Conservation (phyloP, 116 monocot species). For the Posidonia oceanica region DNA sequence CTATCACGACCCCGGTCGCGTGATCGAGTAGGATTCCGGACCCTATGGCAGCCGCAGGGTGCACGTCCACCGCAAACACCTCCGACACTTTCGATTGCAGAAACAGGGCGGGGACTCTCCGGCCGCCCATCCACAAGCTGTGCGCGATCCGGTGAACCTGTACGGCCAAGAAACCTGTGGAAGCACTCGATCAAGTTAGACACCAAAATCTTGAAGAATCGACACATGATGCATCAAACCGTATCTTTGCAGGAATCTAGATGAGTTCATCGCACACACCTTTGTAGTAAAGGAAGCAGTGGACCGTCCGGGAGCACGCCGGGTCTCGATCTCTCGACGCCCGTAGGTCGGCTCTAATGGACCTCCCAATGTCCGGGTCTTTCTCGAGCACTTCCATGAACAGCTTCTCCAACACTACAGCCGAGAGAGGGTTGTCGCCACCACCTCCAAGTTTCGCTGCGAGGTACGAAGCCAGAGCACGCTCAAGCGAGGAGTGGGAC, state of each 20-base stretch:
- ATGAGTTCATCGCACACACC: slow-evolving; percentile 14
- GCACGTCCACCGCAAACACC: slow-evolving; percentile 59
- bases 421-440: slow-evolving; percentile 4
- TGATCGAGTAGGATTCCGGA: slow-evolving; percentile 54
- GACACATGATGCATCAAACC: neutral
- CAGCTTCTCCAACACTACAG: slow-evolving; percentile 37
- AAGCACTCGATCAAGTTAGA: neutral
- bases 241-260: neutral
- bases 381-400: slow-evolving; percentile 39
- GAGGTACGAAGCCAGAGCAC: slow-evolving; percentile 36
- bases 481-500: slow-evolving; percentile 36
- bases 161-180: slow-evolving; percentile 35
- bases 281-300: slow-evolving; percentile 66
- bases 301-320: slow-evolving; percentile 45
- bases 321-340: slow-evolving; percentile 52
- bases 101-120: slow-evolving; percentile 24
- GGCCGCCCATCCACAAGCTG: slow-evolving; percentile 26
- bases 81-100: slow-evolving; percentile 52
- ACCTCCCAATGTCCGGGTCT: slow-evolving; percentile 15
- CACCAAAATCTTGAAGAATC: neutral
- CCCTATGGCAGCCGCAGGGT: slow-evolving; percentile 52
- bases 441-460: slow-evolving; percentile 28
- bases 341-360: slow-evolving; percentile 32
- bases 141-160: slow-evolving; percentile 54
- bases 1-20: slow-evolving; percentile 60